These are phyloP conservation scores for Boletus coccyginus DNA, from an alignment of 768 basidiomycete species.

Conservation along the genomic window DNA sequence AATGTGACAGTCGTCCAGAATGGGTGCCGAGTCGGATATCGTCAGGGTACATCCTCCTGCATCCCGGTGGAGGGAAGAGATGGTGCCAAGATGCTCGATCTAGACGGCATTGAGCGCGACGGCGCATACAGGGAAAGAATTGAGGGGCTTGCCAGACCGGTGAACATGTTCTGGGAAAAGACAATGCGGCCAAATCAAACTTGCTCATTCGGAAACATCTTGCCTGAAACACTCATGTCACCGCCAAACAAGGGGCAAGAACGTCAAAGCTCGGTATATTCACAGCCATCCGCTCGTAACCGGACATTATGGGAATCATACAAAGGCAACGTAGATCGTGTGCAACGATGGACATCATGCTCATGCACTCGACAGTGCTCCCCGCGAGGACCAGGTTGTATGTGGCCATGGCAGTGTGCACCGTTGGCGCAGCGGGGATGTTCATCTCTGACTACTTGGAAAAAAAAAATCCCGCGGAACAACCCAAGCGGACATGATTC, in stretches of 20 bases:
- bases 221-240: constrained; percentile 16
- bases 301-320: constrained; percentile 44
- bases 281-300: constrained; percentile 8
- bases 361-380: constrained; percentile 39
- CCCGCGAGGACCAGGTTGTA: constrained; percentile 52
- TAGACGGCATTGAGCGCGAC: constrained; percentile 30
- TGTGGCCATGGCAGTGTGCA: constrained; percentile 47
- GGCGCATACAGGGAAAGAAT: background rate
- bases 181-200: no score
- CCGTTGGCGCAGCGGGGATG: constrained; percentile 46
- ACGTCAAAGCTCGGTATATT: background rate
- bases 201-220: background rate
- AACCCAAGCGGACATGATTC: background rate
- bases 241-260: background rate
- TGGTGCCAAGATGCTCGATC: constrained; percentile 88
- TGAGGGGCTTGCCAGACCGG: constrained; percentile 60
- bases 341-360: constrained; percentile 7
- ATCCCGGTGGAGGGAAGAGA: constrained; percentile 62
- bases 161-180: constrained; percentile 55
- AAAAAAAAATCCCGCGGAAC: constrained; percentile 31
- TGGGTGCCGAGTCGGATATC: constrained; percentile 64
- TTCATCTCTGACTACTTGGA: constrained; percentile 52
- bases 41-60: constrained; percentile 79
- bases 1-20: constrained; percentile 85
- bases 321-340: constrained; percentile 31